Conservation (phyloP, 768 basidiomycete species). For the Agaricus blazei region DNA sequence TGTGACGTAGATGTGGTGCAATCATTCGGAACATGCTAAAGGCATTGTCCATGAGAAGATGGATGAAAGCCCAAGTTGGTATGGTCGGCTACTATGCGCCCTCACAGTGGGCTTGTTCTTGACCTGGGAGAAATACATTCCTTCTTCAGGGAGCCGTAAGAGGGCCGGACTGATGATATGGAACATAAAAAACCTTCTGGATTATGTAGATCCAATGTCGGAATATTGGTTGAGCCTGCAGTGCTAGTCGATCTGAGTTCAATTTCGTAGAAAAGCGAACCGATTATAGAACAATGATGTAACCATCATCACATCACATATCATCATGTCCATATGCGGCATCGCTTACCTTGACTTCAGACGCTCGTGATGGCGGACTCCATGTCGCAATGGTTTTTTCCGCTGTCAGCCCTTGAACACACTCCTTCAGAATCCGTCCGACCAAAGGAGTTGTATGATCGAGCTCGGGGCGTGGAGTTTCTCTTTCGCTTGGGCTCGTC, state of each 20-base stretch:
- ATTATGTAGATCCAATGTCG: neutral
- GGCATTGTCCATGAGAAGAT: neutral
- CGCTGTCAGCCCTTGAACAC: constrained; percentile 47
- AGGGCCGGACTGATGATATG: too few relatives aligned
- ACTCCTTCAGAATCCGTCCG: constrained; percentile 60
- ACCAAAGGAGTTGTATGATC: constrained; percentile 70
- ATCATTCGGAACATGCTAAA: neutral
- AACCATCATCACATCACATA: neutral
- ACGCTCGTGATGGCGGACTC: constrained; percentile 5
- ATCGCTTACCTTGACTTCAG: constrained; percentile 12
- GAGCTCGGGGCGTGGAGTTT: constrained; percentile 81
- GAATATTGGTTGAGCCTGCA: neutral
- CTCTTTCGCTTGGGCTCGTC: constrained; percentile 78
- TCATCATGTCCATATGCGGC: neutral
- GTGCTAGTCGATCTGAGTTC: too few relatives aligned
- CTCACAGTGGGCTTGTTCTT: neutral
- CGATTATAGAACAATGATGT: neutral
- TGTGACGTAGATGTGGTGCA: constrained; percentile 1
- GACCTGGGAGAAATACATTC: neutral
- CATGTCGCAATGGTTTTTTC: constrained; percentile 68
- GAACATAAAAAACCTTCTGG: too few relatives aligned
- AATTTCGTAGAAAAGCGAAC: neutral
- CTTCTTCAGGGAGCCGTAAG: too few relatives aligned
- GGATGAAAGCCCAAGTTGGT: neutral
- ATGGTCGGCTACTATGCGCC: neutral